A percentile compares a stretch with the other conserved stretches of the same genome.
Evolutionary conservation across 306 rosid species (phyloP).

Genomic region (Arachis hypogaea): DNA sequence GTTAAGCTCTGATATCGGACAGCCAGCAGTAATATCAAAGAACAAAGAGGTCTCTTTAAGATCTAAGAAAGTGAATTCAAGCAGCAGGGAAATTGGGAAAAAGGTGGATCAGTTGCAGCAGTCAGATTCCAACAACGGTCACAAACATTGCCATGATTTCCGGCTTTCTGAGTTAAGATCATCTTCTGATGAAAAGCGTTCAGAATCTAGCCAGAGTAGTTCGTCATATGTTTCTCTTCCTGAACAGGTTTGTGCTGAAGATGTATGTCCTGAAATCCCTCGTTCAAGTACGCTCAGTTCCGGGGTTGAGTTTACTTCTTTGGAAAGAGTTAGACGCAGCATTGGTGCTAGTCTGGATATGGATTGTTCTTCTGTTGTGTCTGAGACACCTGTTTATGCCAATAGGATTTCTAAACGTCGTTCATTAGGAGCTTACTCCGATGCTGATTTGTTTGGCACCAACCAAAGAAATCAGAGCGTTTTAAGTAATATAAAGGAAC

Average conservation of each 20-base stretch:
- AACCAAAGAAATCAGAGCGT: conserved; percentile 40
- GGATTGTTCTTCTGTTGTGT: conserved; percentile 44
- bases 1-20: conserved; percentile 38
- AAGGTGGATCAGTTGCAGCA: conserved; percentile 43
- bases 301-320: conserved; percentile 36
- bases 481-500: conserved; percentile 38
- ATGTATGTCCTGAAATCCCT: conserved; percentile 52
- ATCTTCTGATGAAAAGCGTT: conserved; percentile 48
- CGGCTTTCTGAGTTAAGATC: conserved; percentile 47
- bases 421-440: conserved; percentile 37
- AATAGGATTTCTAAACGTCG: conserved; percentile 44
- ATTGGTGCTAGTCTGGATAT: conserved; percentile 33
- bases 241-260: conserved; percentile 42
- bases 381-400: conserved; percentile 37
- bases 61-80: conserved; percentile 39
- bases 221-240: conserved; percentile 59
- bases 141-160: conserved; percentile 34
- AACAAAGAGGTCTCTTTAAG: conserved; percentile 43
- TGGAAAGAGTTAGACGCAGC: conserved; percentile 37
- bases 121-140: conserved; percentile 37
- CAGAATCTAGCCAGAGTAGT: conserved; percentile 53
- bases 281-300: conserved; percentile 51
- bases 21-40: conserved; percentile 39
- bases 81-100: conserved; percentile 44
- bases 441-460: conserved; percentile 34